Conservation (phyloP, 352 stramenopile species). For the Phytophthora cryptogea region DNA sequence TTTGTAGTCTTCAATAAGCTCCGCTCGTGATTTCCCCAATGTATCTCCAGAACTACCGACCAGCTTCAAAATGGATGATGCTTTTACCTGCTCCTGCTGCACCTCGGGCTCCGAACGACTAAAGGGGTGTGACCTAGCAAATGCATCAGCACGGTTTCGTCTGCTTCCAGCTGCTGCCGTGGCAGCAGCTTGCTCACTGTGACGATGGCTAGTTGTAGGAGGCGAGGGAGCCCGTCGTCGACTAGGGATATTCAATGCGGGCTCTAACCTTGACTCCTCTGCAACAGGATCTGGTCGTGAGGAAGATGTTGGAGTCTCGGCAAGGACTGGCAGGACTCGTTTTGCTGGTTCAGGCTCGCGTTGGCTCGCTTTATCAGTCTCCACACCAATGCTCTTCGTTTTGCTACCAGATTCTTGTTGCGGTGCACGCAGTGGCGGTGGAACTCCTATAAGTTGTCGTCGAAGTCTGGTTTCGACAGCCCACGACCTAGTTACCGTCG, state of each 20-base stretch:
- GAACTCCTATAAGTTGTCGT: slow-evolving; percentile 47
- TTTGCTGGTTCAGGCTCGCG: slow-evolving; percentile 9
- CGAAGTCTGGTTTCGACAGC: slow-evolving; percentile 60
- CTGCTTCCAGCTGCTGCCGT: slow-evolving; percentile 21
- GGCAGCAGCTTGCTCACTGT: background rate
- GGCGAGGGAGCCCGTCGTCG: slow-evolving; percentile 11
- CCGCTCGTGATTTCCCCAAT: slow-evolving; percentile 52
- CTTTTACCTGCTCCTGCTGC: slow-evolving; percentile 23
- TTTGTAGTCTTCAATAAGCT: slow-evolving; percentile 71
- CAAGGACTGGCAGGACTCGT: slow-evolving; percentile 10
- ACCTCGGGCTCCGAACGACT: slow-evolving; percentile 1
- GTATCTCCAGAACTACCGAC: slow-evolving; percentile 37
- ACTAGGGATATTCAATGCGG: background rate
- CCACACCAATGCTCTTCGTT: background rate
- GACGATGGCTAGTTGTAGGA: slow-evolving; percentile 17
- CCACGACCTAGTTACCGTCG: slow-evolving; percentile 51
- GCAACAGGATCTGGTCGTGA: slow-evolving; percentile 1
- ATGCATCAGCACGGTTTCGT: slow-evolving; percentile 10
- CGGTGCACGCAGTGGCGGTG: slow-evolving; percentile 39
- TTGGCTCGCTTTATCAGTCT: background rate
- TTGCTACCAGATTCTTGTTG: background rate
- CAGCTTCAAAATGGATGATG: slow-evolving; percentile 65
- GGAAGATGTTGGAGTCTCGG: slow-evolving; percentile 7
- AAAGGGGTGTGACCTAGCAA: slow-evolving; percentile 11
- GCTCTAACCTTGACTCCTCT: background rate